Evolutionary conservation across 306 rosid species (phyloP), one percentile per base, ranked within the genome.

Genomic region (Oemleria cerasiformis): DNA sequence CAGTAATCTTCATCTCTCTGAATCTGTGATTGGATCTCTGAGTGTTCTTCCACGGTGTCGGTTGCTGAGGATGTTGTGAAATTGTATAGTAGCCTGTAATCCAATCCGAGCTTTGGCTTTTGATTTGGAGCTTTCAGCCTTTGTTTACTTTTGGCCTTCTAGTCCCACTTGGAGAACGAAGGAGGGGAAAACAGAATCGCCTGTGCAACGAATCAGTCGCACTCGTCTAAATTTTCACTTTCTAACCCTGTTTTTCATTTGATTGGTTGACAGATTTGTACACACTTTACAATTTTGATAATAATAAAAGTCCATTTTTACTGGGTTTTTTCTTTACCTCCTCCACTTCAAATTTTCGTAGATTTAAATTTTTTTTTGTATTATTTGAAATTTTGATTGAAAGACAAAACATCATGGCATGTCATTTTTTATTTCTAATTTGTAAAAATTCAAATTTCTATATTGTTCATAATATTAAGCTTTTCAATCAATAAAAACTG

Each of bases 1-100:
- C 94, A 65, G 97, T 93, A 88, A 93, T 88, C 82, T 83, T 93
- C 98, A 93, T 91, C 84, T 81, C 60, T 57, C 15, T 12, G 65
- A 53, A 53, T 51, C 74, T 49, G 55, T 6, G 69, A 55, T 25
- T 61, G 56, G 72, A 66, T 44, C 68, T 44, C 13, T 54, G 64
- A 3, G 9, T 60, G 68, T 47, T 51, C 63, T n/a, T 13, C 25
- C n/a, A 19, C 23, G 43, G 67, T 6, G 50, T 14, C 36, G 60
- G 14, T 12, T 34, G 19, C 15, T 54, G 73, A 54, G 39, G 42
- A 39, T 38, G 10, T 6, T 39, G 54, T 42, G 5, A 42, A 58
- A 30, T 3, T 34, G 43, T 59, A 34, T 0, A 2, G 66, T 36
- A 19, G 47, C 7, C 38, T 16, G 7, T 60, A 16, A n/a, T 15